Conservation (phyloP, 2,329 filamentous ascomycete species). For the Colletotrichum lentis region DNA sequence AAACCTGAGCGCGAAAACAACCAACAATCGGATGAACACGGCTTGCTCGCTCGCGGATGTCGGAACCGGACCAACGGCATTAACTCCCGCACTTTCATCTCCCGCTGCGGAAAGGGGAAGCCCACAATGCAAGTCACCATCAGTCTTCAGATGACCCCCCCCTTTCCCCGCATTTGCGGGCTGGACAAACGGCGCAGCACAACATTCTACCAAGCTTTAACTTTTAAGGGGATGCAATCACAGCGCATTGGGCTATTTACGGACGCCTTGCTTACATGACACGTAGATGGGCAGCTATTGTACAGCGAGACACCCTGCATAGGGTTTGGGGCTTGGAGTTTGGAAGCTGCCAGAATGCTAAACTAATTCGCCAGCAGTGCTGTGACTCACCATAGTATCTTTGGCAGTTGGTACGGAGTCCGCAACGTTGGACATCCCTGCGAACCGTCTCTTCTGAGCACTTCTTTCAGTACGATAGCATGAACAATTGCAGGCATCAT, state of each 20-base stretch:
- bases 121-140: slow-evolving; percentile 7
- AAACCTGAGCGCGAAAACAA: neutral
- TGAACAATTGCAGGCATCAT: neutral
- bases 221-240: neutral
- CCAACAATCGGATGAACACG: slow-evolving; percentile 7
- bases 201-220: neutral
- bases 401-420: too few relatives aligned
- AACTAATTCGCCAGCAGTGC: neutral
- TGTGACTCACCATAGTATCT: neutral
- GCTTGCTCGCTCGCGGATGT: slow-evolving; percentile 7
- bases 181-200: neutral
- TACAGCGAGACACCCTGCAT: neutral
- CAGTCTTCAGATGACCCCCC: neutral
- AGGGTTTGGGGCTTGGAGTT: neutral
- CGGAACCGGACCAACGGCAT: slow-evolving; percentile 16
- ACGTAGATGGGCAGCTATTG: neutral
- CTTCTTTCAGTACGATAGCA: neutral
- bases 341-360: neutral
- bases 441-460: too few relatives aligned
- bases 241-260: slow-evolving; percentile 3
- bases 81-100: neutral
- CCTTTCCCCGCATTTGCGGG: slow-evolving; percentile 21
- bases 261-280: neutral
- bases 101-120: too few relatives aligned
- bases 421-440: too few relatives aligned